These are phyloP conservation scores for Termitomyces sp. DNA, from an alignment of 768 basidiomycete genomes.

Conservation along the genomic window DNA sequence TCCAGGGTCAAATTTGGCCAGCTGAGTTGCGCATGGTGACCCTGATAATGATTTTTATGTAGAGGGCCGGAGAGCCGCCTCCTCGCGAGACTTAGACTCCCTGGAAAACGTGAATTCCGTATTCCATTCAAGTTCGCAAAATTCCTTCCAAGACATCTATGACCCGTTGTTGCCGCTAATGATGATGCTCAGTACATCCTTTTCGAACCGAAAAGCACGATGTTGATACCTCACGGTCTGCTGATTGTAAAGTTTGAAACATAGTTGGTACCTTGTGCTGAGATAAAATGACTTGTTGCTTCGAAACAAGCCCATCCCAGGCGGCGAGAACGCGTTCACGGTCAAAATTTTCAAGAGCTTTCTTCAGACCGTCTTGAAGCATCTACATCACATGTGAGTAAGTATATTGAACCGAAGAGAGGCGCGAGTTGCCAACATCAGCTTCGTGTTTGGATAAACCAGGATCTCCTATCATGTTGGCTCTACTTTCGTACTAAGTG, in stretches of 20 bases:
- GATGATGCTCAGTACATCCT: not conserved
- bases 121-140: constrained; percentile 2
- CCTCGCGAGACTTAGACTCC: no score
- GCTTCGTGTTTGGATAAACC: constrained; percentile 65
- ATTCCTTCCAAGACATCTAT: constrained; percentile 64
- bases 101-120: not conserved
- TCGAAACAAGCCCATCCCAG: constrained; percentile 72
- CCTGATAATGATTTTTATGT: not conserved
- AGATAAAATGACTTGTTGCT: constrained; percentile 66
- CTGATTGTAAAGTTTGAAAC: constrained; percentile 48
- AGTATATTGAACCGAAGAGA: not conserved
- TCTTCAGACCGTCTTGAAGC: constrained; percentile 60
- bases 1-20: not conserved
- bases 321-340: constrained; percentile 63
- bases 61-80: no score
- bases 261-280: constrained; percentile 66
- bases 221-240: constrained; percentile 51
- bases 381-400: constrained; percentile 39
- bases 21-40: not conserved
- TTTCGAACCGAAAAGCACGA: not conserved
- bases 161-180: constrained; percentile 69
- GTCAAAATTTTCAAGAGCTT: constrained; percentile 68
- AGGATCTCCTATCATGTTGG: constrained; percentile 58
- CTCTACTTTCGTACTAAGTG: constrained; percentile 37
- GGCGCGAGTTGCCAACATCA: constrained; percentile 35